Base-by-base conservation (phyloP, 148 eudicot species). In the Fagopyrum tataricum region DNA sequence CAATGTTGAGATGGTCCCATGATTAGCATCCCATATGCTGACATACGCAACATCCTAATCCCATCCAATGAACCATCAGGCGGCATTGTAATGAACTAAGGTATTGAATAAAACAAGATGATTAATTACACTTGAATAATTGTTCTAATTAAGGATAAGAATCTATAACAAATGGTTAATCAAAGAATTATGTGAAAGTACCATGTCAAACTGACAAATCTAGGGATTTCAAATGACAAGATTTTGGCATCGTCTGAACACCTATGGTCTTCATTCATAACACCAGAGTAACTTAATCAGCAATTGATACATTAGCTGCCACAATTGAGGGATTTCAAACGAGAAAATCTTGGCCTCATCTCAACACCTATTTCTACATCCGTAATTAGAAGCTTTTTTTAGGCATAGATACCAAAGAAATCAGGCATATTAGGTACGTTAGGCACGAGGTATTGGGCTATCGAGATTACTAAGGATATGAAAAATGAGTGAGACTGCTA, bases 1-100 rank as follows among this genome's bases (percentile, higher is more conserved):
- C 81, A 3, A 76, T 90, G 97, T 73, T 87, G 93, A 6, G 89
- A 72, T 7, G 93, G 93, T 55, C 97, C 97, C 82, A 88, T 81
- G 43, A 92, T 76, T 64, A 92, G 58, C 76, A 92, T 47, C 71
- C 69, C 69, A 4, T 64, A 64, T 14, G 43, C 14, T 31, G 69
- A 64, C 69, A 64, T 64, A 5, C 69, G 85, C 72, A 82, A 42
- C 46, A 89, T 90, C 76, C 97, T 83, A 24, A 77, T 48, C 40
- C 48, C 44, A 74, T 92, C 93, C 75, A 81, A 78, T 67, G 94
- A 61, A 72, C 75, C 88, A 44, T 79, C 71, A 44, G 89, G 78
- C 48, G 82, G 67, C 81, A 81, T 56, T 7, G 92, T 87, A 69
- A 91, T 81, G 67, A 80, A 74, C 97, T 91, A 85, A 39, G 69